Evolutionary conservation across 176 grass and related monocot genomes (phyloP).

Genomic region (Saccharum spontaneum): DNA sequence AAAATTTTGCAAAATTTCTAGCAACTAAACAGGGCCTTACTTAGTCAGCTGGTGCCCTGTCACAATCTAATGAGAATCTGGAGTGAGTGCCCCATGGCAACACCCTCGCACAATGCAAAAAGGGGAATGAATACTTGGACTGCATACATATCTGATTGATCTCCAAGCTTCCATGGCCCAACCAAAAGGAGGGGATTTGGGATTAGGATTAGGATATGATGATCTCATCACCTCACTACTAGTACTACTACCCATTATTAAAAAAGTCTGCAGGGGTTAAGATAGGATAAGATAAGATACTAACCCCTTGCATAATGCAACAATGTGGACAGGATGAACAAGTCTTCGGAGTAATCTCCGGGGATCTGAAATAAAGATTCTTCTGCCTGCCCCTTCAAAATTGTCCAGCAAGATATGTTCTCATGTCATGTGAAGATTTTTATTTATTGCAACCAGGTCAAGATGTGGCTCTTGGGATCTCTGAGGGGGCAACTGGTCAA

Average conservation of each 20-base stretch:
- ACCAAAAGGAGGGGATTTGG: conserved; percentile 15
- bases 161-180: conserved; percentile 44
- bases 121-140: not conserved
- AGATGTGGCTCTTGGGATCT: conserved; percentile 25
- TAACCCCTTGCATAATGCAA: conserved; percentile 9
- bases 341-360: conserved; percentile 20
- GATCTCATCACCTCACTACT: conserved; percentile 1
- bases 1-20: no score
- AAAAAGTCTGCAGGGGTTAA: conserved; percentile 15
- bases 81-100: conserved; percentile 33
- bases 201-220: conserved; percentile 26
- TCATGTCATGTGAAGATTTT: conserved; percentile 16
- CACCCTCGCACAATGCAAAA: conserved; percentile 10
- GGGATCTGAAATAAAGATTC: conserved; percentile 42
- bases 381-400: not conserved
- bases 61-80: conserved; percentile 35
- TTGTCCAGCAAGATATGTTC: not conserved
- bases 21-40: no score
- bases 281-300: conserved; percentile 43
- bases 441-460: conserved; percentile 20
- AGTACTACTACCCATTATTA: conserved; percentile 5
- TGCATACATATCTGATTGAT: not conserved
- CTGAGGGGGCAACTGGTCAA: not conserved
- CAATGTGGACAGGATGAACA: not conserved
- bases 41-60: conserved; percentile 20